Conservation (phyloP, 2,329 filamentous ascomycete species). For the Nemania sp. region DNA sequence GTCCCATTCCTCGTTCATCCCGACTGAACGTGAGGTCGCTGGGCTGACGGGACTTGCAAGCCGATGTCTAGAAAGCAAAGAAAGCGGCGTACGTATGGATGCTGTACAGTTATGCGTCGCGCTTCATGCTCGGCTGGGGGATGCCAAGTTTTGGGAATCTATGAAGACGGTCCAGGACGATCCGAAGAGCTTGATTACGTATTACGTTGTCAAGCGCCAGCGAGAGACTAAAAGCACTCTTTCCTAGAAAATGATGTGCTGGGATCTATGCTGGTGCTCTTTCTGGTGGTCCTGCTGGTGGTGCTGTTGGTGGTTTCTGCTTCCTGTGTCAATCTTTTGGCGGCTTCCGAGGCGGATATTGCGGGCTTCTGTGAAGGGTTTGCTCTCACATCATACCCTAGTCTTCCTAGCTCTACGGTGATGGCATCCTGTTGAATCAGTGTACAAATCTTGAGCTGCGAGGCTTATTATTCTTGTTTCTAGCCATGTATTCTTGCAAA, state of each 20-base stretch:
- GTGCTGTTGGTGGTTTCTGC: conserved; percentile 26
- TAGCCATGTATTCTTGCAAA: neutral
- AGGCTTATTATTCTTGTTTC: conserved; percentile 1
- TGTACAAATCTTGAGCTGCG: conserved; percentile 9
- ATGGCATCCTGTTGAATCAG: conserved; percentile 1
- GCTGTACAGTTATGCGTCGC: conserved; percentile 84
- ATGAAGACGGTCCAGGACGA: conserved; percentile 75
- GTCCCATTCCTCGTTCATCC: conserved; percentile 60
- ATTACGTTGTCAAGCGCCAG: conserved; percentile 81
- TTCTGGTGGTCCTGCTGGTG: conserved; percentile 6
- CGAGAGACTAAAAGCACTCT: conserved; percentile 57
- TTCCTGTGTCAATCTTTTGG: conserved; percentile 18
- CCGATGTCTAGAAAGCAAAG: conserved; percentile 69
- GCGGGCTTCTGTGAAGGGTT: neutral
- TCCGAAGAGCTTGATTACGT: conserved; percentile 81
- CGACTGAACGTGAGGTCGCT: conserved; percentile 63
- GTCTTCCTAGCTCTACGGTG: neutral
- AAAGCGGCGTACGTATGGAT: conserved; percentile 76
- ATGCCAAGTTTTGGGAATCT: conserved; percentile 74
- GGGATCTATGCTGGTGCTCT: conserved; percentile 22
- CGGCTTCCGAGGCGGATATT: conserved; percentile 11
- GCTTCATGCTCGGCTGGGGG: conserved; percentile 72
- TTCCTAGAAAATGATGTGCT: conserved; percentile 35
- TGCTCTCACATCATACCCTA: neutral
- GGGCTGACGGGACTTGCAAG: conserved; percentile 64